Base-by-base conservation (phyloP, 805 yeast genomes). In the Spathaspora arborariae region DNA sequence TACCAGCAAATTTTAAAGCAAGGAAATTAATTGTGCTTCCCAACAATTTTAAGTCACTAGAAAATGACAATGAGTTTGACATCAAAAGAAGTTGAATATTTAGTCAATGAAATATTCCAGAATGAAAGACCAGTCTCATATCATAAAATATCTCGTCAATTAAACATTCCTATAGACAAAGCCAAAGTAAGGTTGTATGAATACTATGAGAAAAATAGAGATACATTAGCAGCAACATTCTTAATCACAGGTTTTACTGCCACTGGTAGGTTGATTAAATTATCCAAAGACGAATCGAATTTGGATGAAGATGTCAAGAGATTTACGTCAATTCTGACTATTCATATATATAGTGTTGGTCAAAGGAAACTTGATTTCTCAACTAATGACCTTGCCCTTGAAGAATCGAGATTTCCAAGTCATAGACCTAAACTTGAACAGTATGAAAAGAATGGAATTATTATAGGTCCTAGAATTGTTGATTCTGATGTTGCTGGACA, bases 111-210 rank as follows among this genome's bases (percentile, higher is more conserved):
- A 39, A 41, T 66, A 15, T 53, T 64, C 47, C 52, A 56, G 44
- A 45, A 57, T 3, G 51, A 54, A 18, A 50, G 49, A 26, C 58
- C 60, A 20, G 70, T 73, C 39, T 74, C 77, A 1, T 78, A 73
- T 51, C 70, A 69, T 41, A 57, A 68, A 6, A 60, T 76, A 5
- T 62, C 80, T 3, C 60, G 79, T 39, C 63, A 62, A 6, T 53
- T 74, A 44, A 57, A 58, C n/a, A 57, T 76, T 7, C 68, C 72
- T 41, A 67, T 63, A 2, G 41, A 56, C 19, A 64, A 63, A 27
- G 69, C 82, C 13, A 78, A 76, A 53, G 51, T 45, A 20, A 45
- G 68, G 5, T 63, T 79, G 21, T 62, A 61, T 49, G 58, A 67
- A 3, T 78, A 65, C 55, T 74, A 68, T 51, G 50, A 54, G 5